Percentiles rank a stretch among this genome's conserved stretches.
phyloP scores from a whole-genome alignment of 2,329 filamentous ascomycete genomes.

The Botrytis paeoniae region DNA sequence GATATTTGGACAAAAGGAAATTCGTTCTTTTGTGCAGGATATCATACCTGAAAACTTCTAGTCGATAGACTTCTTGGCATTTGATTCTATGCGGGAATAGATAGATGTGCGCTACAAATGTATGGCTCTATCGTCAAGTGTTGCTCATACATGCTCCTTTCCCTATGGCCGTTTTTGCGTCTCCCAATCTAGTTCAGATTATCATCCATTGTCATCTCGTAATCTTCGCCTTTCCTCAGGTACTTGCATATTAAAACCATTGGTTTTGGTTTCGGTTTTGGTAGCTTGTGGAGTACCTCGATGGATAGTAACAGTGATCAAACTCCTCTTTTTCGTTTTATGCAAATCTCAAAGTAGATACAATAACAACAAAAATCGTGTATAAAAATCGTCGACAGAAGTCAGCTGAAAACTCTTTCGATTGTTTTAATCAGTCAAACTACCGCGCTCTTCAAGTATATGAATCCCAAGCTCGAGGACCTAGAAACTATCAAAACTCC shows the following conservation, averaged over 20 bases:
- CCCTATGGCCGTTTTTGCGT: neutral
- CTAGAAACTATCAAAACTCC: too few relatives aligned
- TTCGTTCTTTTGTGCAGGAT: neutral
- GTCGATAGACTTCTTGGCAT: neutral
- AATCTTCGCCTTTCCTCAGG: too few relatives aligned
- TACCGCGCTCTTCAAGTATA: neutral
- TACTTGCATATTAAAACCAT: too few relatives aligned
- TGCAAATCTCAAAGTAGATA: neutral
- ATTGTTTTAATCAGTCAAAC: neutral
- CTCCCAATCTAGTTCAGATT: too few relatives aligned
- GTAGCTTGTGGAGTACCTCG: neutral
- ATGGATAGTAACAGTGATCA: neutral
- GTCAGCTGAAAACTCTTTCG: neutral
- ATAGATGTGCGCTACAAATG: neutral
- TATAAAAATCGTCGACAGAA: neutral
- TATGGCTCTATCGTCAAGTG: neutral
- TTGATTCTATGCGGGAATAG: neutral
- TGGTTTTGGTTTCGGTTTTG: neutral
- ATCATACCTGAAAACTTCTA: neutral
- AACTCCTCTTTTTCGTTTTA: neutral
- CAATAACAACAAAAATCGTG: neutral
- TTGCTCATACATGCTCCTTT: neutral
- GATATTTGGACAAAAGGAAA: neutral
- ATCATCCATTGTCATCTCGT: too few relatives aligned
- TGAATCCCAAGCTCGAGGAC: neutral